Evolutionary conservation across 2,329 filamentous ascomycete genomes (phyloP), one percentile per base, ranked within the genome.

Genomic region (Aaosphaeria arxii): DNA sequence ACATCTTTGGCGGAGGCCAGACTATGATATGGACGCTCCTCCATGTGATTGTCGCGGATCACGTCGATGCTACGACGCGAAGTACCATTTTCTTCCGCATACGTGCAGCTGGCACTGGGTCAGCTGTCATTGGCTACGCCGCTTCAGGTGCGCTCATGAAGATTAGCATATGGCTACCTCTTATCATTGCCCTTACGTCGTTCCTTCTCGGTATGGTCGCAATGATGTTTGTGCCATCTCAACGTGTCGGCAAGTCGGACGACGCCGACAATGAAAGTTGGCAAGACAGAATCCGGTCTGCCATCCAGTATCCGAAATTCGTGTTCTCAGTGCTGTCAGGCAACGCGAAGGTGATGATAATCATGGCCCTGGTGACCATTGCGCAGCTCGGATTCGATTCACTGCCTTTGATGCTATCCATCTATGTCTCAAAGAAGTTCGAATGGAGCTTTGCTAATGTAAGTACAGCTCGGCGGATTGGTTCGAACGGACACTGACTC

Each of bases 361-460:
- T 59, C 46, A 36, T 59, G 30, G 6, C 47, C 1, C 30, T 57
- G 5, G 52, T 53, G 4, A 54, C 57, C 24, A 7, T 57, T 7
- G 53, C 51, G 31, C 57, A 59, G 43, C 38, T 59, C 3, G 55
- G 55, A 7, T 57, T 49, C 32, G 57, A 59, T 43, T 51, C 51
- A 7, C 47, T 57, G 1, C 53, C 55, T 0, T 38, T 53, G 32
- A 56, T 59, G 53, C 28, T 59, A 36, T 43, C 52, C 3, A 54
- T 59, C 24, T 57, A 57, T 13, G 47, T 59, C 9, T 57, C 53
- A 9, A 57, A 57, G 40, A 48, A 55, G 1, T 59, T 51, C 33
- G 50, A 48, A 1, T 59, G 57, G 57, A 44, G 17, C 1, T 57
- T 59, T 28, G 45, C 55, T 28, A 32, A 57, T 36, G 57, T 59